Percentiles rank a stretch among this genome's conserved stretches.
These are phyloP conservation scores for Entophlyctis luteolus DNA, from an alignment of 192 early-diverging fungal species.

Conservation along the genomic window DNA sequence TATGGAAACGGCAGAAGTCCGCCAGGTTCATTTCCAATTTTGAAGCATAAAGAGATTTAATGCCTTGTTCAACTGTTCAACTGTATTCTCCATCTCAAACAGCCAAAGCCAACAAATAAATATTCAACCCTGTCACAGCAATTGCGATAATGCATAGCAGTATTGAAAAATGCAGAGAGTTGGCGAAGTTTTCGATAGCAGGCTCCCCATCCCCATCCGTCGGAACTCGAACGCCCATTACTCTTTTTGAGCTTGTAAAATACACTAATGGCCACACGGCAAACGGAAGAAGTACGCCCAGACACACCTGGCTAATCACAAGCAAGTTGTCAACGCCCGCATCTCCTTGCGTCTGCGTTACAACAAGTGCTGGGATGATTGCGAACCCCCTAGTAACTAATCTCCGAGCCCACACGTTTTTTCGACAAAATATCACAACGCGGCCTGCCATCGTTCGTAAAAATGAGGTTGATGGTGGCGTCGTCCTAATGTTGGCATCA, in stretches of 20 bases:
- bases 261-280: slow-evolving; percentile 65
- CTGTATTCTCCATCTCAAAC: too few species aligned
- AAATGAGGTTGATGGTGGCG: background rate
- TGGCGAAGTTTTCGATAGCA: background rate
- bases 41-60: too few species aligned
- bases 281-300: slow-evolving; percentile 70
- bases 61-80: too few species aligned
- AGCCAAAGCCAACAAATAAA: background rate
- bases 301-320: slow-evolving; percentile 59
- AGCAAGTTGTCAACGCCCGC: slow-evolving; percentile 52
- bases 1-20: slow-evolving; percentile 14
- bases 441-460: too few species aligned
- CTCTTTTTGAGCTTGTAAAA: slow-evolving; percentile 50
- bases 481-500: background rate
- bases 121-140: background rate
- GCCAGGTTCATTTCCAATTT: too few species aligned
- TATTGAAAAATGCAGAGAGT: background rate
- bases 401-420: slow-evolving; percentile 51
- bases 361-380: slow-evolving; percentile 64
- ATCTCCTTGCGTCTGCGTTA: slow-evolving; percentile 51
- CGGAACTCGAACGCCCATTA: slow-evolving; percentile 36
- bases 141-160: background rate
- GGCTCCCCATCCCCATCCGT: background rate
- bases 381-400: slow-evolving; percentile 60
- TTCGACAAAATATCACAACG: slow-evolving; percentile 22